Evolutionary conservation across 805 yeast species (phyloP), one percentile per base, ranked within the genome.

Genomic region (Ogataea zsoltii): DNA sequence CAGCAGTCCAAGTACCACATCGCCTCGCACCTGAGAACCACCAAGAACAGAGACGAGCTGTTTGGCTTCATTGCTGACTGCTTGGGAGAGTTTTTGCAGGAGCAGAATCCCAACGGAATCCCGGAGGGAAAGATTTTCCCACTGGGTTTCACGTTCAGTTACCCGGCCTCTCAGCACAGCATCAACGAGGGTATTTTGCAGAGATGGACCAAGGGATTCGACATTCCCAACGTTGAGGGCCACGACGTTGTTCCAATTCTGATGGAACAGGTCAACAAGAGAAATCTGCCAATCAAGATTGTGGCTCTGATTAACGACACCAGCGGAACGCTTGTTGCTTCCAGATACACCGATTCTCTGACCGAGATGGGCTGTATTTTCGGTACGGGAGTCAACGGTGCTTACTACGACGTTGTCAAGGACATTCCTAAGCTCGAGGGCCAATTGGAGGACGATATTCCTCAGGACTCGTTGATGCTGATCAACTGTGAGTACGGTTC

Each of bases 401-500:
- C 97, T 45, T 92, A 92, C 75, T 92, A 84, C 70, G 99, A 92
- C 60, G 71, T 72, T 44, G 85, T 83, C 44, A 64, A 71, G 38
- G 81, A 83, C 62, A 84, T 94, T 62, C 94, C 94, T 54, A 92
- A 92, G 74, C 76, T 94, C 56, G 80, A 81, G 60, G 97, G 96
- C 50, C 75, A 73, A 60, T 67, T 86, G 46, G 72, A 79, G 30
- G 76, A 69, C 34, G 97, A 90, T 65, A 78, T 91, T 57, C 65
- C 79, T 33, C 67, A 63, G 6, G 81, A 80, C 36, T 80, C 90
- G 34, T 82, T 84, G 49, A 92, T 94, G 96, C 94, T 96, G 51
- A 90, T 94, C 71, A 94, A 94, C 77, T 92, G 99, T 76, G 99
- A 94, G 75, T 94, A 94, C 73, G 98, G 99, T 61, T 92, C 98